Evolutionary conservation across 129 eudicot species (phyloP).

Genomic region (Scalesia atractyloides): DNA sequence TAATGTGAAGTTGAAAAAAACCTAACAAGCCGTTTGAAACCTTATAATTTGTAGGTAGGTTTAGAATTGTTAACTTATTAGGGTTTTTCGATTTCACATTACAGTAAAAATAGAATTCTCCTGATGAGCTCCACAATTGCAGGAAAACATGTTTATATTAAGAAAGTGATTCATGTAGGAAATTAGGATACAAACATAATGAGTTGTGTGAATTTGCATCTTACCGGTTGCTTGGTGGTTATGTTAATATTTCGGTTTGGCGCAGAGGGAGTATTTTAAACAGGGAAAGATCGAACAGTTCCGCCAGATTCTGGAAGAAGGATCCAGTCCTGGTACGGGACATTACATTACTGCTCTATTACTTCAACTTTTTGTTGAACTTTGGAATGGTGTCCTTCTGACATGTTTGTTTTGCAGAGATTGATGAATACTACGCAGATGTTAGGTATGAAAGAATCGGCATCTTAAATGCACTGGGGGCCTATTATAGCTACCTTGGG

Average conservation of each 20-base stretch:
- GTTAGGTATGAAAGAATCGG: conserved; percentile 96
- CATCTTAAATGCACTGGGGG: conserved; percentile 95
- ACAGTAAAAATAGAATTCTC: too few species aligned
- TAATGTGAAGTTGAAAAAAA: background rate
- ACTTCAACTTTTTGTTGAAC: conserved; percentile 7
- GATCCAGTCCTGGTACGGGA: conserved; percentile 85
- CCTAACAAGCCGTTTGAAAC: conserved; percentile 4
- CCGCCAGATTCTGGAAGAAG: conserved; percentile 95
- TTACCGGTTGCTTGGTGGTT: conserved; percentile 1
- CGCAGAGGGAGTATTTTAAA: conserved; percentile 98
- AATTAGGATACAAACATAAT: conserved; percentile 10
- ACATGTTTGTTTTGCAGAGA: conserved; percentile 56
- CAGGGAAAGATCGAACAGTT: conserved; percentile 91
- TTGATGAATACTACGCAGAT: conserved; percentile 92
- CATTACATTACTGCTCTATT: background rate
- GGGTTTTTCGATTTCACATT: background rate
- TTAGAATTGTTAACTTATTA: background rate
- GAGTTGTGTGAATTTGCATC: conserved; percentile 8
- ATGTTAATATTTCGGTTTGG: conserved; percentile 14
- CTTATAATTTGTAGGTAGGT: background rate
- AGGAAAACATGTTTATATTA: background rate
- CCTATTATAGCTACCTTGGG: conserved; percentile 93
- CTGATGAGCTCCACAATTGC: too few species aligned
- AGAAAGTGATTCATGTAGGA: background rate
- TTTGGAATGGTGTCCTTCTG: conserved; percentile 14